These are phyloP conservation scores for Fusarium chlamydosporum DNA, from an alignment of 2,329 filamentous ascomycete genomes.

Conservation along the genomic window DNA sequence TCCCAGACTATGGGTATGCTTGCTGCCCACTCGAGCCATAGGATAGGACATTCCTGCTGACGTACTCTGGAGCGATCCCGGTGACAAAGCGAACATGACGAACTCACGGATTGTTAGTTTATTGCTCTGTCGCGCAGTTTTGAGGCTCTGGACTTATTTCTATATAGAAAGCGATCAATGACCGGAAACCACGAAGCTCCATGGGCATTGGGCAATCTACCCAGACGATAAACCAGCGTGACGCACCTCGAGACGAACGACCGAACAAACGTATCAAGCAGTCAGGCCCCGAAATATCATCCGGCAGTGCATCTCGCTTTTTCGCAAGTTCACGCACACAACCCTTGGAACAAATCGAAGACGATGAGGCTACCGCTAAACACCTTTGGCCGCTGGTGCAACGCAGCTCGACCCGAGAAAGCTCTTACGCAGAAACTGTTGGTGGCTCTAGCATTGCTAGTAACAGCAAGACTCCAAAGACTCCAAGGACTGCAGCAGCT, in stretches of 20 bases:
- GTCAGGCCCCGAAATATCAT: neutral
- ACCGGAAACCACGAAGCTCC: slow-evolving; percentile 44
- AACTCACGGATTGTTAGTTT: slow-evolving; percentile 47
- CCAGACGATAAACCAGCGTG: slow-evolving; percentile 3
- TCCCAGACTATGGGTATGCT: slow-evolving; percentile 61
- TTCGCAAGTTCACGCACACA: slow-evolving; percentile 7
- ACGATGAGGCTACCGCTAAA: slow-evolving; percentile 18
- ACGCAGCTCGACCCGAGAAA: slow-evolving; percentile 40
- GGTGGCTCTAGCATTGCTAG: slow-evolving; percentile 39
- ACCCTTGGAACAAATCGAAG: slow-evolving; percentile 32
- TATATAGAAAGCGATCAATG: slow-evolving; percentile 48
- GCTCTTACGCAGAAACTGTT: slow-evolving; percentile 39
- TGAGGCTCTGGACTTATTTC: slow-evolving; percentile 26
- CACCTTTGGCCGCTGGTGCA: slow-evolving; percentile 13
- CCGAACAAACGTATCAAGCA: slow-evolving; percentile 47
- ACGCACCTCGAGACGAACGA: slow-evolving; percentile 27
- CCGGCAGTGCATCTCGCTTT: slow-evolving; percentile 2
- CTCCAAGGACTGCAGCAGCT: slow-evolving; percentile 13
- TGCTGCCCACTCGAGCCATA: slow-evolving; percentile 20
- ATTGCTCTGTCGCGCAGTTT: neutral
- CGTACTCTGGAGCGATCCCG: slow-evolving; percentile 46
- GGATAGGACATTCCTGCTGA: slow-evolving; percentile 39
- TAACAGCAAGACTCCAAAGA: slow-evolving; percentile 27
- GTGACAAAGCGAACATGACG: slow-evolving; percentile 43
- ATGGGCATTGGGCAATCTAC: slow-evolving; percentile 21